phyloP scores from a whole-genome alignment of 805 yeast species.

The Spathaspora gorwiae region DNA sequence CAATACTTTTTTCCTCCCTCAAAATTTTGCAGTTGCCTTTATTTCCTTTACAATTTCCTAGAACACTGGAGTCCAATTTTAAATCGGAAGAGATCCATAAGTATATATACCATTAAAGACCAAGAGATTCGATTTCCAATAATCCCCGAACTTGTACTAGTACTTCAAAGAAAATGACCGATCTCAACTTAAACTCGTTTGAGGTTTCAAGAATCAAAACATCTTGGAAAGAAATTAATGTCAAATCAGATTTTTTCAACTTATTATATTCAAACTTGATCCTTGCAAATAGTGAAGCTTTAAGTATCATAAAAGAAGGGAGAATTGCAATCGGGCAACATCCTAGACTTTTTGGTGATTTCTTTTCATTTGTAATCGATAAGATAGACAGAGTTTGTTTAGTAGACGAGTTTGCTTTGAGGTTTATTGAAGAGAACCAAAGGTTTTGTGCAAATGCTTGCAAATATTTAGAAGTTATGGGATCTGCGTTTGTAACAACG shows the following conservation, averaged over 20 bases:
- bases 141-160: no score
- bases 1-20: no score
- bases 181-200: background rate
- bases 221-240: constrained; percentile 28
- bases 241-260: constrained; percentile 24
- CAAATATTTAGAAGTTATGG: constrained; percentile 39
- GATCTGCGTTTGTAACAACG: constrained; percentile 34
- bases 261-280: constrained; percentile 30
- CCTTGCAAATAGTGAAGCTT: constrained; percentile 23
- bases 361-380: constrained; percentile 26
- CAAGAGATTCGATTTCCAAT: no score
- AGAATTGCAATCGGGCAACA: constrained; percentile 23
- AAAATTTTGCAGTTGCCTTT: no score
- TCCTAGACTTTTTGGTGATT: constrained; percentile 31
- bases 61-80: no score
- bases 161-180: no score
- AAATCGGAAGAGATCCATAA: no score
- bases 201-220: constrained; percentile 5
- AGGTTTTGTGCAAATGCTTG: constrained; percentile 19
- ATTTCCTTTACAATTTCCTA: no score
- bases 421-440: constrained; percentile 29
- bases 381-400: constrained; percentile 23
- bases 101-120: no score
- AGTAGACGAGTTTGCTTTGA: constrained; percentile 30
- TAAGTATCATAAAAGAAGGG: constrained; percentile 14